A percentile compares a stretch with the other conserved stretches of the same genome.
These are phyloP conservation scores for Acanthamoeba lenticulata DNA, from an alignment of 208 protist species.

Conservation along the genomic window DNA sequence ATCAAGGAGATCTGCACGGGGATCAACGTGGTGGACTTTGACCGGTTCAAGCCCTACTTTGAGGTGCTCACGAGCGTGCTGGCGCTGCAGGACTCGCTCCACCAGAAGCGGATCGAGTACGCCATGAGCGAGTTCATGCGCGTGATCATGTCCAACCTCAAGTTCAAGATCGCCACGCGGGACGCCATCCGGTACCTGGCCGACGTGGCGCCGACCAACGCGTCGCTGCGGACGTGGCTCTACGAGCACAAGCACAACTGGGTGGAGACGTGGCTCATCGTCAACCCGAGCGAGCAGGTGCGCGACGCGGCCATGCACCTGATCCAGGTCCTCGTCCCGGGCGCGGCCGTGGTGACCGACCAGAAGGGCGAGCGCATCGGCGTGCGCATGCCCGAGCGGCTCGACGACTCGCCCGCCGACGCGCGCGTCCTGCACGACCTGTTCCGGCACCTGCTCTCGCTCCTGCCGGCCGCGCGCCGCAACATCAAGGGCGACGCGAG, in stretches of 20 bases:
- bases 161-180: conserved; percentile 24
- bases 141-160: conserved; percentile 42
- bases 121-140: not conserved
- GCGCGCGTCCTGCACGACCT: conserved; percentile 12
- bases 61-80: conserved; percentile 10
- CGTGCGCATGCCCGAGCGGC: not conserved
- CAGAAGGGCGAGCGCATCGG: not conserved
- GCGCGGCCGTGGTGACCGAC: not conserved
- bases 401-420: not conserved
- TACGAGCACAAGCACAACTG: conserved; percentile 14
- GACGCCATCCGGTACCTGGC: conserved; percentile 18
- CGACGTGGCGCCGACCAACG: not conserved
- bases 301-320: not conserved
- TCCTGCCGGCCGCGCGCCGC: not conserved
- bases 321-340: conserved; percentile 3
- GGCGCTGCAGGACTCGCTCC: conserved; percentile 35
- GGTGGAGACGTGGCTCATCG: conserved; percentile 36
- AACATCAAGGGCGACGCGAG: not conserved
- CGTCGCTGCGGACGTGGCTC: not conserved
- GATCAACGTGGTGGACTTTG: not conserved
- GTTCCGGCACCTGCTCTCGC: conserved; percentile 15
- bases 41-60: conserved; percentile 41
- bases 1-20: conserved; percentile 9
- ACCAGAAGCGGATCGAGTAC: not conserved
- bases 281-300: not conserved